These are phyloP conservation scores for Pseudevernia furfuracea DNA, from an alignment of 495 filamentous ascomycete genomes.

Conservation along the genomic window DNA sequence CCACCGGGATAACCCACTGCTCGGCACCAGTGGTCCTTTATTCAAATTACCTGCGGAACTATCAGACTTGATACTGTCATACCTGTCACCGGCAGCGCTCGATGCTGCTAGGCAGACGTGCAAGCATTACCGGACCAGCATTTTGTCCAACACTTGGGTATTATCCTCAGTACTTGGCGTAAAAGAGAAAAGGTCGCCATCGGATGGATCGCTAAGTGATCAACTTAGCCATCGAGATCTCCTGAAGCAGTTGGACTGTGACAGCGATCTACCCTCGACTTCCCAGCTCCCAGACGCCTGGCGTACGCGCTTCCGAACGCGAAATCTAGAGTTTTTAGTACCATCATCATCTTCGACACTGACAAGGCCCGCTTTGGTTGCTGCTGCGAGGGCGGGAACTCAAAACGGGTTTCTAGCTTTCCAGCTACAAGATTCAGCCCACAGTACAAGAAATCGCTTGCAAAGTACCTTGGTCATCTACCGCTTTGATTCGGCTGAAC, in stretches of 20 bases:
- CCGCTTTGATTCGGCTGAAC: not conserved
- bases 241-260: slow-evolving; percentile 6
- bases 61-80: slow-evolving; percentile 13
- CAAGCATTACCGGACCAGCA: slow-evolving; percentile 10
- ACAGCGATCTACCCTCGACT: slow-evolving; percentile 5
- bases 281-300: slow-evolving; percentile 10
- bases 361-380: not conserved
- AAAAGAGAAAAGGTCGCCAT: not conserved
- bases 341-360: not conserved
- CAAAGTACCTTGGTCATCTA: slow-evolving; percentile 11
- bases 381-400: not conserved
- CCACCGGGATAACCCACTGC: not conserved
- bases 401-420: not conserved
- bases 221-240: slow-evolving; percentile 3
- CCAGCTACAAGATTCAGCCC: not conserved
- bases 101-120: slow-evolving; percentile 17
- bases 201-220: not conserved
- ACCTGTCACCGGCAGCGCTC: slow-evolving; percentile 13
- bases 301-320: slow-evolving; percentile 13
- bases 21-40: not conserved
- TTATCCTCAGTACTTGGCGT: slow-evolving; percentile 9
- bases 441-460: not conserved
- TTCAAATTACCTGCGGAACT: slow-evolving; percentile 8
- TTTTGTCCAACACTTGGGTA: slow-evolving; percentile 11
- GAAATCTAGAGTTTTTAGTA: not conserved